Percentiles rank a stretch among this genome's conserved stretches.
These are phyloP conservation scores for Cyclaneusma minus DNA, from an alignment of 2,329 filamentous ascomycete genomes.

Conservation along the genomic window DNA sequence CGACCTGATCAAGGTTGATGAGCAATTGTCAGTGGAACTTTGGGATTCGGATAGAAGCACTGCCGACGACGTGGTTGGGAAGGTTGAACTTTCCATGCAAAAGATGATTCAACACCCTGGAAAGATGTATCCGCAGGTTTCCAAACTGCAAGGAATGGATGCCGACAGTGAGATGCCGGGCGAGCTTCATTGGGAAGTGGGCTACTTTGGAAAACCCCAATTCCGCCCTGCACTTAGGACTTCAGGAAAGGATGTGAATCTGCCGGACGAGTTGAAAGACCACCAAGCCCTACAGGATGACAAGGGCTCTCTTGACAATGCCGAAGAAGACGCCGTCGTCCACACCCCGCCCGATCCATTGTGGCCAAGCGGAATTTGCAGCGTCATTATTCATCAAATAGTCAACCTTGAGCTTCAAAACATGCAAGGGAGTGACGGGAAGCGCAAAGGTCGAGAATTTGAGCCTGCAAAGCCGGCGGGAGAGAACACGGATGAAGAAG, in stretches of 20 bases:
- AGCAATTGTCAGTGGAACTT: conserved; percentile 82
- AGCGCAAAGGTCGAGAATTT: conserved; percentile 70
- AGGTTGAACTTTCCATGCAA: conserved; percentile 84
- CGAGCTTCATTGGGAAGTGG: conserved; percentile 89
- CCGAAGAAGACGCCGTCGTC: conserved; percentile 68
- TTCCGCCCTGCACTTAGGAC: conserved; percentile 74
- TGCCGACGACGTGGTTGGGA: conserved; percentile 88
- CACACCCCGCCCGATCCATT: conserved; percentile 91
- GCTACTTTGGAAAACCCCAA: conserved; percentile 83
- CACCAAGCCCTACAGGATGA: conserved; percentile 72
- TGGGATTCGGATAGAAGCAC: conserved; percentile 93
- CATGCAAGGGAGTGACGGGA: conserved; percentile 70
- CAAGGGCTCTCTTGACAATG: conserved; percentile 60
- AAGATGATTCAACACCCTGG: conserved; percentile 90
- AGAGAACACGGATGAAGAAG: conserved; percentile 72
- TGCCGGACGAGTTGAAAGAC: conserved; percentile 60
- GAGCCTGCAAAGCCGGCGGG: conserved; percentile 77
- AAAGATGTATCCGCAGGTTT: conserved; percentile 81
- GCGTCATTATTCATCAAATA: conserved; percentile 81
- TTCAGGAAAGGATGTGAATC: conserved; percentile 65
- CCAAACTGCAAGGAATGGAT: conserved; percentile 68
- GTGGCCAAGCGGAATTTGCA: conserved; percentile 84
- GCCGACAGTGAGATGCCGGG: conserved; percentile 82
- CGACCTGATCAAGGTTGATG: conserved; percentile 83
- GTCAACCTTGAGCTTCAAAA: conserved; percentile 89